Evolutionary conservation across 2,329 filamentous ascomycete species (phyloP).

Genomic region (Apiospora malaysiana): DNA sequence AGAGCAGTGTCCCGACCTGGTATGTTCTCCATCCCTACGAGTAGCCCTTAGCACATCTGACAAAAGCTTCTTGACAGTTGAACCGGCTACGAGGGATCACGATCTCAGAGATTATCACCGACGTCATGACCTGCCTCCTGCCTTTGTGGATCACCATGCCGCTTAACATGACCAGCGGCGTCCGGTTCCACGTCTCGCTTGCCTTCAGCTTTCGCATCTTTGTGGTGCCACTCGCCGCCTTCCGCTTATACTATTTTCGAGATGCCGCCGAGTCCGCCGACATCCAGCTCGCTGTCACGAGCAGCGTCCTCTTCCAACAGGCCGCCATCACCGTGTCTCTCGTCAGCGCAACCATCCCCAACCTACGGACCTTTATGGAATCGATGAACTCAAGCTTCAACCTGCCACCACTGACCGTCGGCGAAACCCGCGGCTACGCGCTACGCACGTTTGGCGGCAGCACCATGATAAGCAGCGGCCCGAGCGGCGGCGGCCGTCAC

Average conservation of each 20-base stretch:
- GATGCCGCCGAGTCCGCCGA: constrained; percentile 24
- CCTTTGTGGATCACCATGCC: constrained; percentile 26
- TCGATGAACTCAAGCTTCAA: constrained; percentile 29
- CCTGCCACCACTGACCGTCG: background rate
- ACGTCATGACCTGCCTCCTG: constrained; percentile 28
- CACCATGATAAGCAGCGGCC: background rate
- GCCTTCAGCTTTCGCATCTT: constrained; percentile 33
- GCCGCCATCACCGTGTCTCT: constrained; percentile 30
- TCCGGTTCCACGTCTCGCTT: constrained; percentile 30
- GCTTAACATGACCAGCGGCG: constrained; percentile 28
- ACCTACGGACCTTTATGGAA: constrained; percentile 32
- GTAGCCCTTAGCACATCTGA: too few relatives aligned
- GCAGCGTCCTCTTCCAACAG: constrained; percentile 30
- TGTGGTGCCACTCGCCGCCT: constrained; percentile 26
- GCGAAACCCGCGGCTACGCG: background rate
- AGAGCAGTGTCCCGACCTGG: constrained; percentile 25
- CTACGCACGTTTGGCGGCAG: constrained; percentile 7
- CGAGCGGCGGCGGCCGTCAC: background rate
- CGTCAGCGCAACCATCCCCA: constrained; percentile 33
- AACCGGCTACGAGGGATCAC: constrained; percentile 18
- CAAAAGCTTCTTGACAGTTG: background rate
- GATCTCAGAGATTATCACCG: constrained; percentile 25
- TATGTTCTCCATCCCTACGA: background rate
- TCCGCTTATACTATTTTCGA: constrained; percentile 26
- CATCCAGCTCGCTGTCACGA: constrained; percentile 27